These are phyloP conservation scores for Microcyclospora pomicola DNA, from an alignment of 2,329 filamentous ascomycete genomes.

Conservation along the genomic window DNA sequence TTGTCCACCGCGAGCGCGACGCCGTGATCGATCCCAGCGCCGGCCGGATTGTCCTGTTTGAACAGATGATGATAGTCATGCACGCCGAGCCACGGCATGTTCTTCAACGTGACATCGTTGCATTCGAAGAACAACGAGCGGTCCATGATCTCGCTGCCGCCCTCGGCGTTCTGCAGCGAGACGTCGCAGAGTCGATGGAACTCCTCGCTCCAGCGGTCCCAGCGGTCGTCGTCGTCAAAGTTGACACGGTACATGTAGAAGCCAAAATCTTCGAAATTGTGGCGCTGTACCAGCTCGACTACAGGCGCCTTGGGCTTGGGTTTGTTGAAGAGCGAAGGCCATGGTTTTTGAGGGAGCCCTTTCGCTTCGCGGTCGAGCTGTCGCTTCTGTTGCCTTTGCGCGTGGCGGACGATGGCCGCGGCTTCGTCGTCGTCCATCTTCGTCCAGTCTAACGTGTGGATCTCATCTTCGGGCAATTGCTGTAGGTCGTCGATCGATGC, in stretches of 20 bases:
- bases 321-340: too few relatives aligned
- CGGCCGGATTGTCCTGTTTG: not conserved
- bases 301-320: not conserved
- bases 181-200: not conserved
- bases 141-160: not conserved
- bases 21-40: not conserved
- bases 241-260: slow-evolving; percentile 1
- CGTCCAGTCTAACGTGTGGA: too few relatives aligned
- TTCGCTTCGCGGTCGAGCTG: too few relatives aligned
- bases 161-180: slow-evolving; percentile 1
- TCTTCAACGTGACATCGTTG: not conserved
- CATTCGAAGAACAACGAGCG: not conserved
- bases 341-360: too few relatives aligned
- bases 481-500: too few relatives aligned
- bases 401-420: too few relatives aligned
- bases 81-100: not conserved
- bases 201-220: not conserved
- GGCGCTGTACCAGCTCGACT: not conserved
- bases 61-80: slow-evolving; percentile 1
- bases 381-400: too few relatives aligned
- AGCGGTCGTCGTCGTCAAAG: not conserved
- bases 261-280: not conserved
- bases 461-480: too few relatives aligned
- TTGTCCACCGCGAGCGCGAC: not conserved
- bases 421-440: too few relatives aligned